Base-by-base conservation (phyloP, 768 basidiomycete genomes). In the Serendipita sp. region DNA sequence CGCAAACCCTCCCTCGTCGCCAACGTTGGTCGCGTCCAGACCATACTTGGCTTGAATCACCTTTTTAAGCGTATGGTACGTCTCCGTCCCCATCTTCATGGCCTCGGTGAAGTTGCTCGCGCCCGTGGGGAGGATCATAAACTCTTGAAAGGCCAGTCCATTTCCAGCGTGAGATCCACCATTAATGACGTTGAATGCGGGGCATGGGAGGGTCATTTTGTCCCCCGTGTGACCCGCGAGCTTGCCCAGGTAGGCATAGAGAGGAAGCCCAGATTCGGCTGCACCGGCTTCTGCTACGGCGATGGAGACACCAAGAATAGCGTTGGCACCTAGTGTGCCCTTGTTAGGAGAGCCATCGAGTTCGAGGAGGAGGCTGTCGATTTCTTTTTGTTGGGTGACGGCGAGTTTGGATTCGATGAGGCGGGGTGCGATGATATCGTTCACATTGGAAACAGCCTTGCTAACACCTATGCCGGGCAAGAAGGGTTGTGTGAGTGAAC, bases 91-190 rank as follows among this genome's bases (percentile, higher is more conserved):
- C 65, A 95, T 93, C 78, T 97, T 95, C 85, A 99, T 86, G 63
- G 96, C 93, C 79, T 99, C 94, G 33, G 89, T 84, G 81, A 98
- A 99, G 64, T 81, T 81, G 17, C 79, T 69, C 60, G 96, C 96
- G 61, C 94, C 95, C 65, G 92, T 94, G 65, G 96, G 95, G 66
- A 97, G 81, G 68, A 99, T 81, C 96, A 99, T 98, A 81, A 99
- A 99, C 76, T 99, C 96, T 77, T 99, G 96, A 90, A 98, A 99
- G 42, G 96, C 96, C 66, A 99, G 88, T 76, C 95, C 94, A 82
- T 99, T 99, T 60, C 96, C 96, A 64, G 96, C 96, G 73, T 99
- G 96, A 66, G 95, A 97, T 67, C 96, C 96, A 74, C 96, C 96
- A 77, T 99, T 99, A 81, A 99, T 99, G 70, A 99, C 96, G 74